Evolutionary conservation across 2,329 filamentous ascomycete genomes (phyloP).

Genomic region (Proliferodiscus dingleyae): DNA sequence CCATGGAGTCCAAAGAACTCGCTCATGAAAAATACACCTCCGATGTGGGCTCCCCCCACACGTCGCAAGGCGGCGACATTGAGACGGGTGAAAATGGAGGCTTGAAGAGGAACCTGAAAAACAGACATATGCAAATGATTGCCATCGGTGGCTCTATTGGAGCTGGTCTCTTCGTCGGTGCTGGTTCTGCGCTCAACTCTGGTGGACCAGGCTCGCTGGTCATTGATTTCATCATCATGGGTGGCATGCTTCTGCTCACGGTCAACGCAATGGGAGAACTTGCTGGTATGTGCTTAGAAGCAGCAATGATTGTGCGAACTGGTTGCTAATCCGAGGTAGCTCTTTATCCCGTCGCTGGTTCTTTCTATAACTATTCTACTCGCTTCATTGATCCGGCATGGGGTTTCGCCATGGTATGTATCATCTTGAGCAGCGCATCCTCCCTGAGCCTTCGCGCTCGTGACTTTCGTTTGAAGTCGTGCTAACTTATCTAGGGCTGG

Average conservation of each 20-base stretch:
- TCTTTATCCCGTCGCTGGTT: conserved; percentile 85
- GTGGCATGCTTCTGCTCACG: conserved; percentile 56
- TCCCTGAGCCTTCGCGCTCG: no score
- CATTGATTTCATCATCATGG: conserved; percentile 73
- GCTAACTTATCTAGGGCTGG: no score
- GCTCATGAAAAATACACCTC: conserved; percentile 16
- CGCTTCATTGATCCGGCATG: conserved; percentile 92
- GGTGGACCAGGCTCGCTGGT: conserved; percentile 69
- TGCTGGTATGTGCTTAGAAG: conserved; percentile 61
- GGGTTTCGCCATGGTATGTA: conserved; percentile 90
- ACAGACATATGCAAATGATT: conserved; percentile 48
- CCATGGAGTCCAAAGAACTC: conserved; percentile 5
- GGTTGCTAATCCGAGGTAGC: conserved; percentile 13
- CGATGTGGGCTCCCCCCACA: conserved; percentile 1
- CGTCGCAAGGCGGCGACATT: conserved; percentile 13
- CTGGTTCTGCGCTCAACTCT: conserved; percentile 37
- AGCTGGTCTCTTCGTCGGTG: conserved; percentile 46
- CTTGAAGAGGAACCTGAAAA: conserved; percentile 37
- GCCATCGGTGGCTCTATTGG: conserved; percentile 47
- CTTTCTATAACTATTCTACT: conserved; percentile 87
- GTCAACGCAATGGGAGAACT: conserved; percentile 87
- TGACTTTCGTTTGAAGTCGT: no score
- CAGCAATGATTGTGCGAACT: neutral
- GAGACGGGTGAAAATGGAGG: conserved; percentile 28
- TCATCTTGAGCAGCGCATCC: no score